These are phyloP conservation scores for Trichomonas tenax DNA, from an alignment of 208 protist genomes.

Conservation along the genomic window DNA sequence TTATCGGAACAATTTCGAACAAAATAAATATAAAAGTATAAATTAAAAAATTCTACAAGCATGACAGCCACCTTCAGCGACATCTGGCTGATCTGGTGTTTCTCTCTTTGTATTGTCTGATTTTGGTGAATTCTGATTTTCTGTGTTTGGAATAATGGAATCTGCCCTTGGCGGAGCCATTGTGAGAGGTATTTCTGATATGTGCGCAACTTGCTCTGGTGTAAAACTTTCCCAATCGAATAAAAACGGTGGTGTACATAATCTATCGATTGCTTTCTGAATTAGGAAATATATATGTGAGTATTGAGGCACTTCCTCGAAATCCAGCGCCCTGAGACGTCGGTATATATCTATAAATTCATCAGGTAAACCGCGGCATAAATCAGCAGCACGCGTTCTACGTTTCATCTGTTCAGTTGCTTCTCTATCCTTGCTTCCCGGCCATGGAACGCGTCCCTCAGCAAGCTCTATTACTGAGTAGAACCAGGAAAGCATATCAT, in stretches of 20 bases:
- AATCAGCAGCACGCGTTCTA: neutral
- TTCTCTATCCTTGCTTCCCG: neutral
- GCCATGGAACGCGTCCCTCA: neutral
- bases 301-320: neutral
- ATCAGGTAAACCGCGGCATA: neutral
- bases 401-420: neutral
- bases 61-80: neutral
- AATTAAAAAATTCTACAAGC: neutral
- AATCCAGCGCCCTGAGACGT: neutral
- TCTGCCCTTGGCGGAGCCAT: neutral
- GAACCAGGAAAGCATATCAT: conserved; percentile 16
- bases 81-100: neutral
- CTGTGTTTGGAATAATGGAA: neutral
- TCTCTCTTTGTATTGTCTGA: neutral
- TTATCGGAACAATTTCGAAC: neutral
- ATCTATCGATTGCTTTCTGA: neutral
- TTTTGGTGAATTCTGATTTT: neutral
- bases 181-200: neutral
- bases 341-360: neutral
- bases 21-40: neutral
- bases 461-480: neutral
- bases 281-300: neutral
- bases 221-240: conserved; percentile 2
- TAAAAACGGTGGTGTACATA: neutral
- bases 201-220: neutral